Percentiles rank a stretch among this genome's conserved stretches.
phyloP scores from a whole-genome alignment of 2,329 filamentous ascomycete species.

The Exophiala xenobiotica region DNA sequence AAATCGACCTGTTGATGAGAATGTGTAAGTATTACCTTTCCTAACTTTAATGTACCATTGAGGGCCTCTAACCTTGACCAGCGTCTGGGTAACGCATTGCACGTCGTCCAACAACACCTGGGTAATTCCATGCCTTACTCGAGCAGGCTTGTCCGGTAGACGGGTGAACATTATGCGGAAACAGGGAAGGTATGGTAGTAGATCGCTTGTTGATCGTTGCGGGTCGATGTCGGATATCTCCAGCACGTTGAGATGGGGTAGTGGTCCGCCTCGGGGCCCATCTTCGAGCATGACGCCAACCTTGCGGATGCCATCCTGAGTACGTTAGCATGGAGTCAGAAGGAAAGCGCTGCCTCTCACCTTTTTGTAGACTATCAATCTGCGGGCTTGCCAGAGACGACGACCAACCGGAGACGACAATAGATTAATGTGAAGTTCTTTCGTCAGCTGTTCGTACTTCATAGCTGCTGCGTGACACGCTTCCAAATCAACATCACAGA shows the following conservation, averaged over 20 bases:
- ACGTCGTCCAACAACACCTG: slow-evolving; percentile 74
- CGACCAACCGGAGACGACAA: slow-evolving; percentile 79
- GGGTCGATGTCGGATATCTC: slow-evolving; percentile 70
- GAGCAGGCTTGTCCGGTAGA: slow-evolving; percentile 64
- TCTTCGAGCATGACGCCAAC: slow-evolving; percentile 78
- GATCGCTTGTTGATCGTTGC: slow-evolving; percentile 74
- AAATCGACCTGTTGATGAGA: slow-evolving; percentile 37
- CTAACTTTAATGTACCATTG: slow-evolving; percentile 50
- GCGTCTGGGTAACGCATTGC: slow-evolving; percentile 76
- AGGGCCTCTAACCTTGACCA: slow-evolving; percentile 53
- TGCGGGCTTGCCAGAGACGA: slow-evolving; percentile 71
- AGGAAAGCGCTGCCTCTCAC: slow-evolving; percentile 33
- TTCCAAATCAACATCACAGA: slow-evolving; percentile 79
- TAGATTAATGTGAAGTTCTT: slow-evolving; percentile 74
- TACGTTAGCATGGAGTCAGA: slow-evolving; percentile 28
- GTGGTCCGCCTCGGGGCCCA: slow-evolving; percentile 61
- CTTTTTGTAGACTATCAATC: slow-evolving; percentile 78
- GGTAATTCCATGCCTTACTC: slow-evolving; percentile 66
- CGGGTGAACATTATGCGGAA: slow-evolving; percentile 68
- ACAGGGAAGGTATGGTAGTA: slow-evolving; percentile 75
- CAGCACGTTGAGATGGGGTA: slow-evolving; percentile 72
- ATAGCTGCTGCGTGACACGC: slow-evolving; percentile 78
- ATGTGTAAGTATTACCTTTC: slow-evolving; percentile 43
- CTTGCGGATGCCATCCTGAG: slow-evolving; percentile 73
- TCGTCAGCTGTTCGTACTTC: slow-evolving; percentile 74